Evolutionary conservation across 176 grass and related monocot genomes (phyloP).

Genomic region (Calamus simplicifolius): DNA sequence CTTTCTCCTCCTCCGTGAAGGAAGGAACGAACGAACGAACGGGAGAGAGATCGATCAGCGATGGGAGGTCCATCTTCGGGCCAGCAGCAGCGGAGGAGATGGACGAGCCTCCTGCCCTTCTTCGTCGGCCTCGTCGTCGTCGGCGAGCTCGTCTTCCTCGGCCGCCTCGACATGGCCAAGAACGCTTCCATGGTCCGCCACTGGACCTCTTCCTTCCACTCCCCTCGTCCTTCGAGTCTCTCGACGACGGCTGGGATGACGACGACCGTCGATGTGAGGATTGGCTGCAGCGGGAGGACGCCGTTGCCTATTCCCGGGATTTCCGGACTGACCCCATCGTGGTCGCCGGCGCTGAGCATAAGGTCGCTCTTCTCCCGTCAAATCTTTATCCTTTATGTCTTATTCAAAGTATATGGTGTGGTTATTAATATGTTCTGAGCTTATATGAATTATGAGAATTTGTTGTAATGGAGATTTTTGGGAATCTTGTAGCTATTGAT

Average conservation of each 20-base stretch:
- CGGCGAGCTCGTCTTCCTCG: slow-evolving; percentile 74
- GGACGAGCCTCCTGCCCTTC: slow-evolving; percentile 45
- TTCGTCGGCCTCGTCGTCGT: slow-evolving; percentile 65
- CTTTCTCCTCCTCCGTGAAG: too few relatives aligned
- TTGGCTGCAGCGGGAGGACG: slow-evolving; percentile 73
- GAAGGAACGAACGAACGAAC: too few relatives aligned
- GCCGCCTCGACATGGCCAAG: slow-evolving; percentile 85
- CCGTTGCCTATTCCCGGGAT: slow-evolving; percentile 62
- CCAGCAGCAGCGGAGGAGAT: slow-evolving; percentile 37
- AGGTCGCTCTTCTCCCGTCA: slow-evolving; percentile 25
- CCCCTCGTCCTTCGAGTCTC: not conserved
- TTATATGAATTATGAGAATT: too few relatives aligned
- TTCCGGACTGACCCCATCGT: slow-evolving; percentile 67
- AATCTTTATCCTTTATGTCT: too few relatives aligned
- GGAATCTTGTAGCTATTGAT: too few relatives aligned
- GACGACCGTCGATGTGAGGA: slow-evolving; percentile 33
- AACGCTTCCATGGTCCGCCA: slow-evolving; percentile 59
- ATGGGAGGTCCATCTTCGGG: too few relatives aligned
- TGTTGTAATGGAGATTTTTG: too few relatives aligned
- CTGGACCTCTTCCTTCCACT: slow-evolving; percentile 83
- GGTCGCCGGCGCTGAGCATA: slow-evolving; percentile 42
- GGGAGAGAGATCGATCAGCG: too few relatives aligned
- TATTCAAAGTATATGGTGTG: too few relatives aligned
- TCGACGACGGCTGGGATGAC: not conserved
- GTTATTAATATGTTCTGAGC: too few relatives aligned